These are phyloP conservation scores for Colletotrichum sp. DNA, from an alignment of 2,329 filamentous ascomycete species.

Conservation along the genomic window DNA sequence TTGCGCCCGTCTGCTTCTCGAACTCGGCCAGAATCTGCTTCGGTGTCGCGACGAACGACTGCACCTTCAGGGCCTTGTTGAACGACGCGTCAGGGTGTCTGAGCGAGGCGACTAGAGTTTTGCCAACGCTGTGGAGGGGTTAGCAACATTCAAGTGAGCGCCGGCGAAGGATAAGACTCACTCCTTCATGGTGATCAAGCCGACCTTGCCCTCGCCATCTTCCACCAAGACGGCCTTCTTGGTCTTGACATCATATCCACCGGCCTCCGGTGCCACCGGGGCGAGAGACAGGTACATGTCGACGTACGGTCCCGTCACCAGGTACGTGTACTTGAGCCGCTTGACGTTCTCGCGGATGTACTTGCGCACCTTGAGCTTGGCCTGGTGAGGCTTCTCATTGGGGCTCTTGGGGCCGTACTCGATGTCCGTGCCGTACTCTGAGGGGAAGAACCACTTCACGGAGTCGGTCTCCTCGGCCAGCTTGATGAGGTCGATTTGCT, in stretches of 20 bases:
- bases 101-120: conserved; percentile 66
- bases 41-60: conserved; percentile 73
- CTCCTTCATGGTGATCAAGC: conserved; percentile 76
- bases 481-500: conserved; percentile 66
- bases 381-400: conserved; percentile 70
- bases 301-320: conserved; percentile 73
- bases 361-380: conserved; percentile 71
- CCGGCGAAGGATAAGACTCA: conserved; percentile 40
- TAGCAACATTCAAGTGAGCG: not conserved
- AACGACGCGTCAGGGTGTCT: conserved; percentile 57
- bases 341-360: conserved; percentile 58
- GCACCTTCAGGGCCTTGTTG: conserved; percentile 67
- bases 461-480: conserved; percentile 58
- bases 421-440: conserved; percentile 71
- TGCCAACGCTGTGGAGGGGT: conserved; percentile 60
- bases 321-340: conserved; percentile 65
- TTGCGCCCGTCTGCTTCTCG: conserved; percentile 65
- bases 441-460: conserved; percentile 70
- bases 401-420: conserved; percentile 64
- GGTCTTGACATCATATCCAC: conserved; percentile 62
- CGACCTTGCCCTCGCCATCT: conserved; percentile 64
- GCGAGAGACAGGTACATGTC: conserved; percentile 62
- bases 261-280: conserved; percentile 44
- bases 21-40: conserved; percentile 69
- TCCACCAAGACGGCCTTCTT: conserved; percentile 67